A percentile compares a stretch with the other conserved stretches of the same genome.
Conservation (phyloP, 1,139 yeast genomes). For the Pichia sp. region DNA sequence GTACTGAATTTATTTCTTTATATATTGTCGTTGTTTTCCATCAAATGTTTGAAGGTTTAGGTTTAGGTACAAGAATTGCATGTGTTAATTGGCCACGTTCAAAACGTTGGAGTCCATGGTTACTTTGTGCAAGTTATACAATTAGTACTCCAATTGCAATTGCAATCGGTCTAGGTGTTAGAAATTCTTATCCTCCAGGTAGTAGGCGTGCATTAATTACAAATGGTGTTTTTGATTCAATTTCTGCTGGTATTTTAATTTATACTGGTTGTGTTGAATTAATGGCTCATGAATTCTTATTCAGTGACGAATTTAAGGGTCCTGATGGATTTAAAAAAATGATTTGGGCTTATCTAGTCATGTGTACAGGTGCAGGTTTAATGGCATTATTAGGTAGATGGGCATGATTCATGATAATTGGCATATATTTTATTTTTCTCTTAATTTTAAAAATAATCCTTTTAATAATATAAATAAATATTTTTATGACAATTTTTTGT, state of each 20-base stretch:
- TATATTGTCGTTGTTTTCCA: conserved; percentile 85
- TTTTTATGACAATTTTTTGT: too few species aligned
- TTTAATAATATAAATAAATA: too few species aligned
- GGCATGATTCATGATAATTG: conserved; percentile 43
- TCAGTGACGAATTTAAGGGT: conserved; percentile 56
- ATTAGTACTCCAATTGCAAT: conserved; percentile 79
- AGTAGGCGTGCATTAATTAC: conserved; percentile 62
- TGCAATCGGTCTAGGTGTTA: conserved; percentile 80
- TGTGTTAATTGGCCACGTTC: conserved; percentile 58
- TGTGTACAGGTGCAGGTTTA: conserved; percentile 69
- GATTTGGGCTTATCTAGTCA: conserved; percentile 35
- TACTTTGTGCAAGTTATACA: conserved; percentile 36
- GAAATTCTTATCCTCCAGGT: conserved; percentile 49
- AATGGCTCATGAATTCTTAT: conserved; percentile 83
- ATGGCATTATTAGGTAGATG: conserved; percentile 86
- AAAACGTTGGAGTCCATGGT: conserved; percentile 23
- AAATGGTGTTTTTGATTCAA: conserved; percentile 74
- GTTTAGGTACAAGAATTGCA: conserved; percentile 82
- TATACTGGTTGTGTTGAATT: conserved; percentile 85
- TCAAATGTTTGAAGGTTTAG: conserved; percentile 89
- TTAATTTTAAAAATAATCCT: too few species aligned
- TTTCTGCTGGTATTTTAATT: conserved; percentile 78
- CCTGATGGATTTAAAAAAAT: conserved; percentile 36
- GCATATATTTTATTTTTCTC: background rate
- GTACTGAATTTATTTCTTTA: conserved; percentile 65